Evolutionary conservation across 805 yeast genomes (phyloP), one percentile per base, ranked within the genome.

Genomic region (Candida glaebosa): DNA sequence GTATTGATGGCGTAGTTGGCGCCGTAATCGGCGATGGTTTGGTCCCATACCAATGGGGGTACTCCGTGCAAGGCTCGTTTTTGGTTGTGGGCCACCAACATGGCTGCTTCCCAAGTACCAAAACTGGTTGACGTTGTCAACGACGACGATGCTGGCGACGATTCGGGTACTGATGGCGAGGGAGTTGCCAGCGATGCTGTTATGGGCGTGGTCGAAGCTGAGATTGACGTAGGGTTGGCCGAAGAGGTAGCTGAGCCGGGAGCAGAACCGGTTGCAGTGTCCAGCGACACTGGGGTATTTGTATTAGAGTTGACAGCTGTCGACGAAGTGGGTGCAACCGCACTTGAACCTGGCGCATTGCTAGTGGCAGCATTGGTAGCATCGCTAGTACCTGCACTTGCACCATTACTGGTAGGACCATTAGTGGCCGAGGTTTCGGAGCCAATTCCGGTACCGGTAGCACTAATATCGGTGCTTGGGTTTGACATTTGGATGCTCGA

Each of bases 1-100:
- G 56, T 44, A 36, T n/a, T n/a, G n/a, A 67, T 69, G 9, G 76
- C 68, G 17, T 74, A 80, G 34, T 58, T 50, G 15, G 63, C 61
- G 35, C 69, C 71, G 39, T 52, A 68, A 31, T 60, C 45, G 18
- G 65, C 65, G 46, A 69, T 58, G 8, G 54, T 48, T 15, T 49
- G 31, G 48, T 65, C 56, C 74, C 74, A 69, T 3, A 44, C 31
- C 41, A 69, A 54, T 18, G 51, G 44, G 34, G 46, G 57, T n/a
- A 58, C 58, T 15, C 58, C 59, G 39, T 56, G 68, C 48, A 59
- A 64, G 40, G 57, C 71, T 60, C 72, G 61, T 53, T 62, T 58
- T 4, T 9, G 45, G 50, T 69, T 69, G 54, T 68, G 73, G 25
- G 55, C 69, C 15, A 32, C 45, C 42, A 69, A 58, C 34, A 69